Conservation (phyloP, 768 basidiomycete genomes). For the Pleurotus eryngii region DNA sequence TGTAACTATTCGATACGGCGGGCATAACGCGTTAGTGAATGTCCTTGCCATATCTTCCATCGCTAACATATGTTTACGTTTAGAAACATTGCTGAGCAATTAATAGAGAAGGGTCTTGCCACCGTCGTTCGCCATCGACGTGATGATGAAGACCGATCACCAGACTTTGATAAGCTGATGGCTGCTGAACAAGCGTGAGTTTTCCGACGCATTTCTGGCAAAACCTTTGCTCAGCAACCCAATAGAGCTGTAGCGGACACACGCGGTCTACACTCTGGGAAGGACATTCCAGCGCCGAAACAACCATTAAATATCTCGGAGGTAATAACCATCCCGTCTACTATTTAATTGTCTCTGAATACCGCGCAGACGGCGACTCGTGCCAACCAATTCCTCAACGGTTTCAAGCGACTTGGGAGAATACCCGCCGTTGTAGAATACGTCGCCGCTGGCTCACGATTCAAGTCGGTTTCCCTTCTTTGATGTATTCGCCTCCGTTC, state of each 20-base stretch:
- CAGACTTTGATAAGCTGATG: constrained; percentile 95
- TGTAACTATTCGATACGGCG: constrained; percentile 83
- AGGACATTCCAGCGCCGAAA: constrained; percentile 78
- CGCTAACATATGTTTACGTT: background rate
- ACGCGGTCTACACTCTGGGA: constrained; percentile 89
- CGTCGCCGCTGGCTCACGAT: constrained; percentile 90
- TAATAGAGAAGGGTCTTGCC: constrained; percentile 91
- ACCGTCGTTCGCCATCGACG: constrained; percentile 88
- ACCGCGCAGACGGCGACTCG: constrained; percentile 54
- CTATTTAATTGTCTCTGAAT: background rate
- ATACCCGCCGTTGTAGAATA: constrained; percentile 89
- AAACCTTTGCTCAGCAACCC: background rate
- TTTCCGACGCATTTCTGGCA: background rate
- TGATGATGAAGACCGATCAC: constrained; percentile 94
- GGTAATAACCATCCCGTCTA: constrained; percentile 34
- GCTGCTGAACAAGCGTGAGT: constrained; percentile 87
- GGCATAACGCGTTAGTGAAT: constrained; percentile 66
- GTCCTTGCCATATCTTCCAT: background rate
- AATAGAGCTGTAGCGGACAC: constrained; percentile 71
- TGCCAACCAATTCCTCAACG: constrained; percentile 83
- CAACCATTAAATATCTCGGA: constrained; percentile 91
- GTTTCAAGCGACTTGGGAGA: constrained; percentile 86
- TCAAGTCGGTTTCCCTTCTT: constrained; percentile 59
- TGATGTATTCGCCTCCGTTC: background rate
- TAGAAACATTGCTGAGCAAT: constrained; percentile 89